Conservation (phyloP, 257 asterid species). For the Thymus mandschuricus region DNA sequence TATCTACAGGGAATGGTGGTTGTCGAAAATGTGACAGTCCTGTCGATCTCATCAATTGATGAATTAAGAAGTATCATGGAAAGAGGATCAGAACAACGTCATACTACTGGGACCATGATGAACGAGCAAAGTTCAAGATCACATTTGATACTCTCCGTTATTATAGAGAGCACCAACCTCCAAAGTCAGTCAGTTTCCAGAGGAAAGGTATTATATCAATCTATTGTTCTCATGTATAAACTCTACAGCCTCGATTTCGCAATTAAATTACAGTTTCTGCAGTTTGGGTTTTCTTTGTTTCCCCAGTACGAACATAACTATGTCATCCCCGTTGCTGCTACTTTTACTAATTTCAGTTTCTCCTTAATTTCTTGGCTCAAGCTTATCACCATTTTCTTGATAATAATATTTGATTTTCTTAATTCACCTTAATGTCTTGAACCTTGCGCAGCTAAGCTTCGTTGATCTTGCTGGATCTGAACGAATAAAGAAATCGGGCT, state of each 20-base stretch:
- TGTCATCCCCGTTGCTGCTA: not conserved
- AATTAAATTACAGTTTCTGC: not conserved
- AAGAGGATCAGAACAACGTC: conserved; percentile 91
- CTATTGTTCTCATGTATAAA: conserved; percentile 16
- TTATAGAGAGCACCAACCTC: conserved; percentile 90
- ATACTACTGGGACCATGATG: conserved; percentile 86
- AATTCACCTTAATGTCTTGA: not conserved
- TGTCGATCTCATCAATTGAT: conserved; percentile 72
- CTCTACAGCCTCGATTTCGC: not conserved
- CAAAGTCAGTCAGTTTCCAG: conserved; percentile 92
- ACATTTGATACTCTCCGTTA: conserved; percentile 83
- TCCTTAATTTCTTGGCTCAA: not conserved
- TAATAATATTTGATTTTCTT: not conserved
- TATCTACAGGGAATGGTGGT: conserved; percentile 82
- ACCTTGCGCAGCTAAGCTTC: conserved; percentile 76
- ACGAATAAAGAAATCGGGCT: conserved; percentile 91
- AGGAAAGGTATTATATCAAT: conserved; percentile 74
- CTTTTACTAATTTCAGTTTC: not conserved
- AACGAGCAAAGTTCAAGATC: conserved; percentile 98
- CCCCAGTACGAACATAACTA: not conserved
- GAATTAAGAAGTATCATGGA: conserved; percentile 68
- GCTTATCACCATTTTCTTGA: conserved; percentile 6
- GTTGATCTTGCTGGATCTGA: conserved; percentile 99
- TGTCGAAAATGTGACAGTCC: conserved; percentile 75
- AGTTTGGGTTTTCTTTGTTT: no score